Base-by-base conservation (phyloP, 2,329 filamentous ascomycete genomes). In the Fusarium sublunatum region DNA sequence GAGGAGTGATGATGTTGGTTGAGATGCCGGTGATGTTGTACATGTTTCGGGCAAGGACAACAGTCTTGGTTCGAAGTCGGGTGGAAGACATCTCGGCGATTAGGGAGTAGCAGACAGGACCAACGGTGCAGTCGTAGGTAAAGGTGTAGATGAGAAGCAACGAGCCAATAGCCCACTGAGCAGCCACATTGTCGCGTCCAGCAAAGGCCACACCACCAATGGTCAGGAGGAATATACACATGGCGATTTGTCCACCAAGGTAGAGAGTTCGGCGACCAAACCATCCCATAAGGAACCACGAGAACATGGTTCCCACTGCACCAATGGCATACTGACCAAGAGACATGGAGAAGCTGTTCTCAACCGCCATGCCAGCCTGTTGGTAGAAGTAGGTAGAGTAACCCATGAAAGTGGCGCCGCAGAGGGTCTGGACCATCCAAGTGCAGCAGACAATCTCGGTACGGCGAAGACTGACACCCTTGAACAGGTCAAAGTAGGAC, bases 21-120 rank as follows among this genome's bases (percentile, higher is more conserved):
- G 79, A 59, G 38, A 86, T 82, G 52, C 78, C 78, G 22, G 73
- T 69, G 6, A 84, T 72, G 60, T 86, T 83, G 73, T 84, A 86
- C 19, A 77, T 50, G 61, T 77, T 79, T 43, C 81, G 74, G 7
- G 78, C 79, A 15, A 82, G 68, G 11, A 81, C 79, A 15, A 82
- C 77, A 0, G 79, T 79, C 70, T 82, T 80, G 43, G 77, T 79
- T 41, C 80, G 75, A 19, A 82, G 75, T 35, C 80, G 79, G 5
- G 79, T 81, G 0, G 79, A 80, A 1, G 76, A 75, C 4, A 82
- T 60, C 67, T 82, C 81, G 1, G 81, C 86, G 5, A 96, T 92
- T 31, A 96, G 83, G 0, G 91, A 94, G 78, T 95, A 97, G 77
- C 91, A 93, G 25, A 96, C 91, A 34, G 61, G 77, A 0, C 77